Base-by-base conservation (phyloP, 192 early-diverging fungal genomes). In the Mortierella hygrophila region DNA sequence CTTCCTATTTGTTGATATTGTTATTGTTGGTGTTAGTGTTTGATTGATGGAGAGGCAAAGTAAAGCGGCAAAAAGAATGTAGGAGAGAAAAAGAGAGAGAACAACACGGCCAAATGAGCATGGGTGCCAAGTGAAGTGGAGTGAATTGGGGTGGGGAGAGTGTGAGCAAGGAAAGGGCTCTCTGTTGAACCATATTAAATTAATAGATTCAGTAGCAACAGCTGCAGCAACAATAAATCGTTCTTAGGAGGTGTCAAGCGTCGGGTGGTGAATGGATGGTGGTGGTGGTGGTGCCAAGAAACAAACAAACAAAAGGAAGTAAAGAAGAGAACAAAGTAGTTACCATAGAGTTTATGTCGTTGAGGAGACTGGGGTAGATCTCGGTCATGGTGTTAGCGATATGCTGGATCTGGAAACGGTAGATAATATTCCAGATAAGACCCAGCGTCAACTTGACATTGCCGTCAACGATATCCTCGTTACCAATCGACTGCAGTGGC, bases 401-500 rank as follows among this genome's bases (percentile, higher is more conserved):
- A 44, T 78, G 82, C 57, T 92, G 91, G 52, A 92, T 90, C 72
- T 92, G 91, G 63, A 89, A 92, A n/a, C 90, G 90, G 47, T 90
- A 85, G 77, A 92, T 92, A 73, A 92, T 92, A 76, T 90, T 89
- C 75, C 90, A 92, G 23, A 92, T 88, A 1, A 92, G 85, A 54
- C 89, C 91, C 11, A 92, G 74, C 0, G 91, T 92, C 70, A 95
- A 92, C 87, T 96, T 96, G 55, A 80, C 85, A 79, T 96, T 95
- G 42, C 91, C 91, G 73, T 96, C 94, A 40, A 96, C 95, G 85
- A 96, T 96, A 77, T 93, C 94, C 81, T 96, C 95, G 75, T 93
- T 92, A 44, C 95, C 95, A 78, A 96, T 95, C 23, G 90, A 88
- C 29, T 94, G 89, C 18, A 92, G 65, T 15, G 91, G 91, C 41